Percentiles rank a stretch among this genome's conserved stretches.
phyloP scores from a whole-genome alignment of 208 protist genomes.

The Leishmania aethiopica region DNA sequence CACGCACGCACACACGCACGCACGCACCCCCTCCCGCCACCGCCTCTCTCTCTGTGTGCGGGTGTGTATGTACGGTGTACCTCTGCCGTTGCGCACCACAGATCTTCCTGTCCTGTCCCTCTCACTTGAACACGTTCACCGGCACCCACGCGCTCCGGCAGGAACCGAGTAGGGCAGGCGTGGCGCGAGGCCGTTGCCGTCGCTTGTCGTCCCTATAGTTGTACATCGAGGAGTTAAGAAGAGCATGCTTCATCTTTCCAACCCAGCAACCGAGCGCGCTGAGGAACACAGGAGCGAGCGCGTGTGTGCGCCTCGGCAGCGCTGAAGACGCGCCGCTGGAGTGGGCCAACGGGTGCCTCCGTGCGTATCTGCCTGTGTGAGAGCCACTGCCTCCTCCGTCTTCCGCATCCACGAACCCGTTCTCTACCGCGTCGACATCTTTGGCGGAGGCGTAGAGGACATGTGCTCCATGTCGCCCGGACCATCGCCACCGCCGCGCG shows the following conservation, averaged over 20 bases:
- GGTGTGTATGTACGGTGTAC: neutral
- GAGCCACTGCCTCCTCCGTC: neutral
- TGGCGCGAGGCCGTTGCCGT: neutral
- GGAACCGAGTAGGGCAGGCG: neutral
- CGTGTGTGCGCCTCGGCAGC: neutral
- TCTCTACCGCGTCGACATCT: constrained; percentile 17
- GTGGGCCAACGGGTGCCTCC: too few relatives aligned
- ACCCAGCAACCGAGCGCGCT: too few relatives aligned
- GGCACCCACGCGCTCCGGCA: neutral
- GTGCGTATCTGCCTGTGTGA: neutral
- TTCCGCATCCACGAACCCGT: neutral
- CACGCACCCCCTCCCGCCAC: neutral
- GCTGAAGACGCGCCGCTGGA: neutral
- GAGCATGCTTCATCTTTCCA: neutral
- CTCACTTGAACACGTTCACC: neutral
- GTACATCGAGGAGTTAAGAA: neutral
- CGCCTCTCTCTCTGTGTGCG: neutral
- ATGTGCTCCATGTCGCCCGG: constrained; percentile 6
- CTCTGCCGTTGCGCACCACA: neutral
- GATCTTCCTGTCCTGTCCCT: neutral
- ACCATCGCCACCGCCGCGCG: constrained; percentile 5
- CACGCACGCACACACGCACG: neutral
- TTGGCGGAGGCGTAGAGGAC: constrained; percentile 2
- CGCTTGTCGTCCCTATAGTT: neutral
- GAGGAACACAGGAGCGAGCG: too few relatives aligned